These are phyloP conservation scores for Moesziomyces parantarcticus DNA, from an alignment of 1,284 basidiomycete species.

Conservation along the genomic window DNA sequence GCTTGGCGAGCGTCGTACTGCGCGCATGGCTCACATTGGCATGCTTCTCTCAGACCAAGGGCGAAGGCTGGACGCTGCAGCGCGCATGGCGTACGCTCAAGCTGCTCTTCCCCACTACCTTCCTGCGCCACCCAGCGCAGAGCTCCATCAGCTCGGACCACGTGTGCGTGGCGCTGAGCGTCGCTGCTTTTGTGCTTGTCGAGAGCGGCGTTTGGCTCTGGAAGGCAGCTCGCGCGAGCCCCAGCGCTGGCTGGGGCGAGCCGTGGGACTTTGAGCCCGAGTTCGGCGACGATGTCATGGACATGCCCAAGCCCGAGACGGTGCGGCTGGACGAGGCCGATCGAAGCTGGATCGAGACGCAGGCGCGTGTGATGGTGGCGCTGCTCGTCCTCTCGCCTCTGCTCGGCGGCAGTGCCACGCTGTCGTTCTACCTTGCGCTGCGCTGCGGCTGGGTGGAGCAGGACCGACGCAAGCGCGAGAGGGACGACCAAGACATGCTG, in stretches of 20 bases:
- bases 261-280: conserved; percentile 1
- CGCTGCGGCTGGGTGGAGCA: conserved; percentile 32
- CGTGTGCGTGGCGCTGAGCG: conserved; percentile 36
- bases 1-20: conserved; percentile 19
- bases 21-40: conserved; percentile 16
- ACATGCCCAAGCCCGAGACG: not conserved
- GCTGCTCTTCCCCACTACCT: conserved; percentile 33
- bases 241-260: conserved; percentile 6
- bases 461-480: conserved; percentile 5
- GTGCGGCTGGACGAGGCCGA: conserved; percentile 16
- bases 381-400: conserved; percentile 31
- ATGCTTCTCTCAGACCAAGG: conserved; percentile 11
- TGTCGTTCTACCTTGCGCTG: conserved; percentile 36
- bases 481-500: conserved; percentile 7
- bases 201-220: conserved; percentile 47
- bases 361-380: conserved; percentile 17
- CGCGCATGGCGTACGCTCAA: conserved; percentile 11
- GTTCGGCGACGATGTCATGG: not conserved
- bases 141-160: conserved; percentile 52
- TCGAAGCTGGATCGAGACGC: conserved; percentile 32
- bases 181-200: conserved; percentile 25
- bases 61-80: not conserved
- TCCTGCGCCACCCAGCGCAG: conserved; percentile 42
- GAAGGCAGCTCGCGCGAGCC: conserved; percentile 27
- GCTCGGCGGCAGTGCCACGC: conserved; percentile 33